Evolutionary conservation across 768 basidiomycete genomes (phyloP).

Genomic region (Suillus plorans): DNA sequence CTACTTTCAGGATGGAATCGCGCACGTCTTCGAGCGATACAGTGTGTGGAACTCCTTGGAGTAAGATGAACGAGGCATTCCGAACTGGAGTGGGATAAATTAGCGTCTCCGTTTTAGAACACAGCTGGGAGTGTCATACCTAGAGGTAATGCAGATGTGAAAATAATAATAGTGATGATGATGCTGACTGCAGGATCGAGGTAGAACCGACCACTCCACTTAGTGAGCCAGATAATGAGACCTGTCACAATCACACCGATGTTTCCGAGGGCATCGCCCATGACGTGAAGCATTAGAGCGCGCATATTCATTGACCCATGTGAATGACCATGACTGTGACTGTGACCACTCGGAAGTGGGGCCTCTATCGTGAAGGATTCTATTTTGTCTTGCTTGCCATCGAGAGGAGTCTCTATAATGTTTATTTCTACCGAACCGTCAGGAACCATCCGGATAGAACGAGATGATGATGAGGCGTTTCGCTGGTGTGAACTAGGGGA

Average conservation of each 20-base stretch:
- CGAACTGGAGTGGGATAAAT: slow-evolving; percentile 48
- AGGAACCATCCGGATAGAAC: neutral
- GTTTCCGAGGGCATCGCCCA: slow-evolving; percentile 97
- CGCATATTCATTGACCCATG: slow-evolving; percentile 94
- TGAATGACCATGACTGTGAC: slow-evolving; percentile 34
- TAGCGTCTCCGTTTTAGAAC: slow-evolving; percentile 3
- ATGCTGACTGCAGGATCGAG: slow-evolving; percentile 92
- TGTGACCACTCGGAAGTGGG: slow-evolving; percentile 15
- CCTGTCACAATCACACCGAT: slow-evolving; percentile 97
- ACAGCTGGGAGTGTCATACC: slow-evolving; percentile 43
- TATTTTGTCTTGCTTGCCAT: slow-evolving; percentile 46
- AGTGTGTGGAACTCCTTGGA: slow-evolving; percentile 91
- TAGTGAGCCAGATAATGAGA: slow-evolving; percentile 88
- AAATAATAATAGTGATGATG: slow-evolving; percentile 94
- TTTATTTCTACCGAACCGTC: neutral
- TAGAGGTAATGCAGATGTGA: slow-evolving; percentile 90
- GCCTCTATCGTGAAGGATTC: slow-evolving; percentile 10
- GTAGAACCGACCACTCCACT: slow-evolving; percentile 85
- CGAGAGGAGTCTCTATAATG: neutral
- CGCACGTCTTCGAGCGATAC: slow-evolving; percentile 88
- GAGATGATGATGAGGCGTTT: slow-evolving; percentile 25
- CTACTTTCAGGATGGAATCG: slow-evolving; percentile 71
- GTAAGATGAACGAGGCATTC: slow-evolving; percentile 89
- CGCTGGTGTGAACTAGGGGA: slow-evolving; percentile 10
- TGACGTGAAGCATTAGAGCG: slow-evolving; percentile 88